Percentiles rank a stretch among this genome's conserved stretches.
phyloP scores from a whole-genome alignment of 306 rosid species.

The Quercus parvula region DNA sequence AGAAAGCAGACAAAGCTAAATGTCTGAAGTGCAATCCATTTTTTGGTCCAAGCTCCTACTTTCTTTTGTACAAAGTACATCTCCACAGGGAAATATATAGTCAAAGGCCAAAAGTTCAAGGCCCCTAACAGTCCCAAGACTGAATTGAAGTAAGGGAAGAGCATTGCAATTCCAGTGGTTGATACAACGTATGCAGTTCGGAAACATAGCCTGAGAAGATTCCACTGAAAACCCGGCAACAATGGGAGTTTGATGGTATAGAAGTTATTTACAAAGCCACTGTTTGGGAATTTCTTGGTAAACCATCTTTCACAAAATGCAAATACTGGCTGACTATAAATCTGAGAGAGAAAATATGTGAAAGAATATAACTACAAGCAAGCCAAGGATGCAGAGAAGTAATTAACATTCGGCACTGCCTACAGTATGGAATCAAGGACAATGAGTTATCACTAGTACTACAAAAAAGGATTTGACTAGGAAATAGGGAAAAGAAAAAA shows the following conservation, averaged over 20 bases:
- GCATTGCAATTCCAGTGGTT: conserved; percentile 63
- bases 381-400: background rate
- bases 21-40: conserved; percentile 55
- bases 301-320: conserved; percentile 64
- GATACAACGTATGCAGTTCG: conserved; percentile 69
- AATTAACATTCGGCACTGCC: too few relatives aligned
- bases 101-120: conserved; percentile 79
- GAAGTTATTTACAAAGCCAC: conserved; percentile 49
- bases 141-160: conserved; percentile 85
- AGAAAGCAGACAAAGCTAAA: conserved; percentile 69
- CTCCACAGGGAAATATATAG: conserved; percentile 78
- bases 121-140: conserved; percentile 79
- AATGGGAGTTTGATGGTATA: conserved; percentile 42
- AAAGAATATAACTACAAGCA: background rate
- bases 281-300: conserved; percentile 49
- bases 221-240: conserved; percentile 44
- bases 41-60: conserved; percentile 60
- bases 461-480: too few relatives aligned
- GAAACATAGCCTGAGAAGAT: conserved; percentile 55
- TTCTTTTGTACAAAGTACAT: conserved; percentile 78
- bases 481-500: too few relatives aligned
- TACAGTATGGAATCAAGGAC: too few relatives aligned
- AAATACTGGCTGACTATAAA: conserved; percentile 60
- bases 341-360: conserved; percentile 33
- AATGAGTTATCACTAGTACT: too few relatives aligned